phyloP scores from a whole-genome alignment of 2,329 filamentous ascomycete species.

The Scedosporium boydii region DNA sequence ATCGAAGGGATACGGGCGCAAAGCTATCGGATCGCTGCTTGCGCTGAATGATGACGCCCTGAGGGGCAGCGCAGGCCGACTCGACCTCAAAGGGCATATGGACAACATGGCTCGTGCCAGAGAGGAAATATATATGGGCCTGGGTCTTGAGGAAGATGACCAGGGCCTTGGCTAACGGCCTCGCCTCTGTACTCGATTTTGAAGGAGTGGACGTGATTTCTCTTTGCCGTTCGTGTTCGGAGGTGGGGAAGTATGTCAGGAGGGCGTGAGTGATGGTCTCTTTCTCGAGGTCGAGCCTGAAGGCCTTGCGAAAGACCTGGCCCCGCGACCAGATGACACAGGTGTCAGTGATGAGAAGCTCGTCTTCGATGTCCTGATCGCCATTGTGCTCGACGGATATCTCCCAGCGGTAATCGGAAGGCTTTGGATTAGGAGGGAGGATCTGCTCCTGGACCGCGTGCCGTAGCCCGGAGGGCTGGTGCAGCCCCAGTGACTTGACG shows the following conservation, averaged over 20 bases:
- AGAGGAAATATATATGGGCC: constrained; percentile 85
- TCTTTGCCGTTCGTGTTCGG: constrained; percentile 25
- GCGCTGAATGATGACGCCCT: constrained; percentile 78
- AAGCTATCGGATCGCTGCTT: constrained; percentile 49
- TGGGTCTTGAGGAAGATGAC: constrained; percentile 90
- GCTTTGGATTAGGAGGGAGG: constrained; percentile 56
- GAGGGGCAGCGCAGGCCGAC: constrained; percentile 69
- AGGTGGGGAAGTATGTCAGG: constrained; percentile 67
- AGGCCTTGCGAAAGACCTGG: constrained; percentile 73
- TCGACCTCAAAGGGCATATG: constrained; percentile 95
- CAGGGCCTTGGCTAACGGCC: constrained; percentile 53
- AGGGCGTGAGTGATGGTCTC: constrained; percentile 80
- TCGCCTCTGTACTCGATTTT: constrained; percentile 9
- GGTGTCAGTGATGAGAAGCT: constrained; percentile 64
- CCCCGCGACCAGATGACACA: constrained; percentile 87
- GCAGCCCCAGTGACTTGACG: constrained; percentile 82
- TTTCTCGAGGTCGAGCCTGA: constrained; percentile 77
- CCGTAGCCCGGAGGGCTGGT: constrained; percentile 74
- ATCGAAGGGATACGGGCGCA: constrained; percentile 43
- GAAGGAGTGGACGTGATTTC: constrained; percentile 6
- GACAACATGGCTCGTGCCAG: constrained; percentile 78
- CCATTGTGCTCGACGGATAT: constrained; percentile 35
- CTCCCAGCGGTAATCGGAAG: constrained; percentile 67
- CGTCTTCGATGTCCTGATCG: constrained; percentile 53
- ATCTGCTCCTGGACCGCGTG: constrained; percentile 77